Percentiles rank a stretch among this genome's conserved stretches.
These are phyloP conservation scores for Petrea volubilis DNA, from an alignment of 257 asterid species.

Conservation along the genomic window DNA sequence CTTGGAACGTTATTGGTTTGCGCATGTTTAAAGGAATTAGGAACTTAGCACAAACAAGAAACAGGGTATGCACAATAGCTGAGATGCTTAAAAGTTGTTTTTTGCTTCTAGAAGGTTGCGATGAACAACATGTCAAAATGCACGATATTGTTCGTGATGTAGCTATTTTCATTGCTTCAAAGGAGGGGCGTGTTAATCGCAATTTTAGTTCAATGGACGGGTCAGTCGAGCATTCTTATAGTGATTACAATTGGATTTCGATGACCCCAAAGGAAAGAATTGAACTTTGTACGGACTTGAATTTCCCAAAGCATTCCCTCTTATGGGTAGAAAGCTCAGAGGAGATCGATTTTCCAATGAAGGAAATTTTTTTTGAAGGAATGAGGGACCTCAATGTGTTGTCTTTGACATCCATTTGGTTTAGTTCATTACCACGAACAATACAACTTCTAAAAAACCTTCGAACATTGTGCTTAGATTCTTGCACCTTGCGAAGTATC, in stretches of 20 bases:
- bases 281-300: not conserved
- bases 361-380: not conserved
- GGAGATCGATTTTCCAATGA: not conserved
- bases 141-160: slow-evolving; percentile 17
- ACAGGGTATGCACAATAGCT: not conserved
- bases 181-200: too few species aligned
- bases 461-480: not conserved
- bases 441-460: not conserved
- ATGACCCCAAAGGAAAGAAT: not conserved
- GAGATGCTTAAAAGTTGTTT: slow-evolving; percentile 6
- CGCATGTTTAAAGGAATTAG: not conserved
- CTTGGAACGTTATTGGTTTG: slow-evolving; percentile 12
- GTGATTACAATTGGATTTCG: too few species aligned
- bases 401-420: not conserved
- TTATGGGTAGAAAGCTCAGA: not conserved
- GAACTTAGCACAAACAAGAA: slow-evolving; percentile 5
- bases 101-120: not conserved
- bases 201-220: too few species aligned
- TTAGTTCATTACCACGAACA: not conserved
- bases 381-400: not conserved
- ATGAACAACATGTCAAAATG: not conserved
- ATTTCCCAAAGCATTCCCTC: not conserved
- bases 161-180: not conserved
- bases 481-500: not conserved
- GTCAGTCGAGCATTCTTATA: too few species aligned